Evolutionary conservation across 2,329 filamentous ascomycete species (phyloP), one percentile per base, ranked within the genome.

Genomic region (Zymoseptoria crescenta): DNA sequence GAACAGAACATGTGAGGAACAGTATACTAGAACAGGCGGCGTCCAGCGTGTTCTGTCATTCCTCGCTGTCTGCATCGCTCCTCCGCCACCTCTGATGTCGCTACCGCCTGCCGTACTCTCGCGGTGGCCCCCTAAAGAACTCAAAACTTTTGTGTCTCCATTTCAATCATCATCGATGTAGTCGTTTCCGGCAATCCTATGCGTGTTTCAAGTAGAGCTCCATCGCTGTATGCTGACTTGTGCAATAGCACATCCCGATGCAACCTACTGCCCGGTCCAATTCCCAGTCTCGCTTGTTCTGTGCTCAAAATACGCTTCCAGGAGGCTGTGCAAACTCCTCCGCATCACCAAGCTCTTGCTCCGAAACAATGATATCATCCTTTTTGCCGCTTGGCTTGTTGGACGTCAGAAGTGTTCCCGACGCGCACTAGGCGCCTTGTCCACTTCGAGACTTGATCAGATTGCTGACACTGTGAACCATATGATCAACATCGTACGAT

Each of bases 401-500:
- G 51, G 51, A n/a, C 24, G 30, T 28, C 24, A 29, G 24, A 29
- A 30, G 51, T 28, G n/a, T 8, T 24, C 24, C 24, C 4, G 51
- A 24, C 20, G 24, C 20, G 24, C 51, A 28, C 61, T 63, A 63
- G 19, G 35, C 53, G 45, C 52, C 52, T 19, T 27, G 51, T 9
- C 59, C 59, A 54, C 56, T 61, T 56, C 59, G 57, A n/a, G 52
- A 55, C n/a, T 53, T 59, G 52, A 68, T 65, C 49, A 67, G 55
- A 41, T 58, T 56, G 21, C 62, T 86, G 53, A 97, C 91, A 73
- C 91, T 89, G 68, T 86, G 86, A 59, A 92, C 91, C 63, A 97
- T 81, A 74, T 96, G 91, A 69, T 96, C 92, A 0, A 92, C 91
- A 75, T 97, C 93, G 16, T 86, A 88, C 64, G 89, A 85, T 52